phyloP scores from a whole-genome alignment of 164 flowering plant genomes.

The Nymphaea thermarum region DNA sequence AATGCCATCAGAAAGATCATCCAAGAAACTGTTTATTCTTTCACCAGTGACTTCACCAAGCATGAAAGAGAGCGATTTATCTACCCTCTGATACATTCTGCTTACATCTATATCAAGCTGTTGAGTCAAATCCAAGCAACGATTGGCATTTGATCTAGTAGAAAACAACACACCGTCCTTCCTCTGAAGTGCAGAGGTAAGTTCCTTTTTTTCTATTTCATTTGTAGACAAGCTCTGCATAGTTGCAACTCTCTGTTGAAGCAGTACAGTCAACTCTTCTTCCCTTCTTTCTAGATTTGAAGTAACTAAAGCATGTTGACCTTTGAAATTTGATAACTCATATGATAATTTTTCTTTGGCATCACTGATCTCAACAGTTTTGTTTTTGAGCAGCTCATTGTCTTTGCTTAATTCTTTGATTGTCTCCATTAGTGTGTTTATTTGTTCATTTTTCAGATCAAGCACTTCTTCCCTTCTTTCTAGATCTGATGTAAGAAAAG shows the following conservation, averaged over 20 bases:
- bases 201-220: slow-evolving; percentile 8
- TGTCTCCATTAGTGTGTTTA: no score
- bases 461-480: neutral
- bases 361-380: no score
- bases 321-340: neutral
- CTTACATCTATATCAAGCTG: slow-evolving; percentile 13
- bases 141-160: slow-evolving; percentile 14
- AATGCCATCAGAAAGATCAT: slow-evolving; percentile 29
- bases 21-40: slow-evolving; percentile 11
- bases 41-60: neutral
- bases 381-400: no score
- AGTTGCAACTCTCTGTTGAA: neutral
- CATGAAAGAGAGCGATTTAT: slow-evolving; percentile 3
- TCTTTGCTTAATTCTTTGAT: no score
- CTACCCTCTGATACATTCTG: slow-evolving; percentile 14
- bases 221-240: neutral
- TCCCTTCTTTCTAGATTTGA: slow-evolving; percentile 29
- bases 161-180: slow-evolving; percentile 14
- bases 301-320: slow-evolving; percentile 18
- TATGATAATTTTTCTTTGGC: neutral
- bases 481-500: neutral
- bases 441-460: no score
- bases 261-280: neutral
- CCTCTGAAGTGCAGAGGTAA: slow-evolving; percentile 16
- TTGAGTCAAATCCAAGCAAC: slow-evolving; percentile 18